Evolutionary conservation across 495 filamentous ascomycete genomes (phyloP).

Genomic region (Penicillium coffeae): DNA sequence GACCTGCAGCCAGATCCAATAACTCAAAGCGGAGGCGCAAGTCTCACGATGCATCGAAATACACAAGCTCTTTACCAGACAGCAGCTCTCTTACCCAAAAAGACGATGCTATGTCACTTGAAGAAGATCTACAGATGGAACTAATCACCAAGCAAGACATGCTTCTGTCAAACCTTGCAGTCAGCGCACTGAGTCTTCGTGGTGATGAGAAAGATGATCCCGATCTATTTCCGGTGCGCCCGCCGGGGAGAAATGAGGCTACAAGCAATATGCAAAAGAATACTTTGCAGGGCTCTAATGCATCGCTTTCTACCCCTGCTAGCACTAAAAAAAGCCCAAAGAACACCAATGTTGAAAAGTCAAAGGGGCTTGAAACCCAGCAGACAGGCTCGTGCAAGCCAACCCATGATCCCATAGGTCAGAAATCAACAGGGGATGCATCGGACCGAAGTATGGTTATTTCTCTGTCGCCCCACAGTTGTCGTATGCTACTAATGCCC

Average conservation of each 20-base stretch:
- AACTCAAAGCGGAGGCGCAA: background rate
- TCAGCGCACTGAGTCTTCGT: background rate
- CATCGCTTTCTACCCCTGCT: background rate
- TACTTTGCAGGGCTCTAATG: too few species aligned
- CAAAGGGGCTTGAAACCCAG: too few species aligned
- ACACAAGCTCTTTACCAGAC: too few species aligned
- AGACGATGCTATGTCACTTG: background rate
- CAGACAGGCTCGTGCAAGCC: too few species aligned
- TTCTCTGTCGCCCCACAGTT: too few species aligned
- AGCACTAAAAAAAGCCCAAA: too few species aligned
- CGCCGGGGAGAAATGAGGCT: background rate
- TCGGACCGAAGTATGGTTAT: too few species aligned
- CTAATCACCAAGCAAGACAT: background rate
- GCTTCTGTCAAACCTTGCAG: constrained; percentile 1
- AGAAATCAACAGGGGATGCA: too few species aligned
- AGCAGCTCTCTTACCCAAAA: background rate
- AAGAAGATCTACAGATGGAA: background rate
- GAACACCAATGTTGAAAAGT: too few species aligned
- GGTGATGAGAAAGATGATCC: constrained; percentile 4
- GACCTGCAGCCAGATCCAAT: background rate
- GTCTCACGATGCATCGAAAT: background rate
- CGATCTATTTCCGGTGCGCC: background rate
- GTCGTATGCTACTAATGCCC: too few species aligned
- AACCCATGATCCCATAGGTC: too few species aligned
- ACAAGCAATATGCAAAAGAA: background rate